Base-by-base conservation (phyloP, 257 asterid genomes). In the Solanum bulbocastanum region DNA sequence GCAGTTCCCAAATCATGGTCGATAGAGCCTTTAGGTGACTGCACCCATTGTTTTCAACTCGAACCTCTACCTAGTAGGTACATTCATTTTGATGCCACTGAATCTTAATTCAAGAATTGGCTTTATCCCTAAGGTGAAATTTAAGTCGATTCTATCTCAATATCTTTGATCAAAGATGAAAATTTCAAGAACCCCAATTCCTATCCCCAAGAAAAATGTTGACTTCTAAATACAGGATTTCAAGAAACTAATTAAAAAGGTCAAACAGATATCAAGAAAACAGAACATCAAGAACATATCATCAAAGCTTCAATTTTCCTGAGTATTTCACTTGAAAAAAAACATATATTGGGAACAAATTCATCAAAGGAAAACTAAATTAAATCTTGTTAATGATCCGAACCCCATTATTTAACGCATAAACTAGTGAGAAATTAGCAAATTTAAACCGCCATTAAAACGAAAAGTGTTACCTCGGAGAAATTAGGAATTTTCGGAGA, bases 401-500 rank as follows among this genome's bases (percentile, higher is more conserved):
- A 65, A 5, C 15, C 15, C 72, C 72, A 11, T n/a, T 10, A 65
- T 65, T 65, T n/a, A 65, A 11, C 18, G 16, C 33, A 65, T 65
- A 65, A 65, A 65, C 14, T 11, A 65, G 72, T 39, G 58, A 42
- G 35, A 39, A 76, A 76, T n/a, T n/a, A 18, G 6, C 58, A 76
- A 74, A 74, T 72, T 72, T 69, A 8, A 69, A 69, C 20, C 8
- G 12, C 39, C 39, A 32, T 72, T 37, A 37, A 30, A 69, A n/a
- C 5, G 6, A 79, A 25, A 92, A 87, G 87, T 89, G 89, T 62
- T 49, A 93, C 94, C 94, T 86, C 32, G 84, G 87, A 8, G 84
- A 56, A 89, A 87, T 60, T 58, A 33, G 90, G 79, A 90, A 78
- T 52, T 78, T 75, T 32, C 3, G 91, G 39, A 60, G 84, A 87